Base-by-base conservation (phyloP, 768 basidiomycete species). In the Leccinum uliginosum region DNA sequence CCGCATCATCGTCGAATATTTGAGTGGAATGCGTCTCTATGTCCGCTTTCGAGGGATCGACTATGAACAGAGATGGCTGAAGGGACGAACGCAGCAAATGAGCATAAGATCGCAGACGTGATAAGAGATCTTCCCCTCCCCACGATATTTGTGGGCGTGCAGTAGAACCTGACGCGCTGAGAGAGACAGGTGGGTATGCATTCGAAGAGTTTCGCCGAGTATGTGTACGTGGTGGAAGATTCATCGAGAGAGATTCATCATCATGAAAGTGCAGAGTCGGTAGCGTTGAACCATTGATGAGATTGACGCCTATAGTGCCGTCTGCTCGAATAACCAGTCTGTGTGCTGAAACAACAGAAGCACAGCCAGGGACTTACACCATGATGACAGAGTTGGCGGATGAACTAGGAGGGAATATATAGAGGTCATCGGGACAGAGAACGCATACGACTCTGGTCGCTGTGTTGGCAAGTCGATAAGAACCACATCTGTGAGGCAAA, bases 221-320 rank as follows among this genome's bases (percentile, higher is more conserved):
- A 65, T 65, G 79, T 30, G 53, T 12, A 65, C 56, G 84, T 61
- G 67, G 67, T 11, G 71, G 66, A 52, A 83, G 71, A 3, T 82
- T 82, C 68, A 85, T 84, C 4, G 93, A 94, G 30, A 83, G 83
- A 0, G 93, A 95, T 71, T 98, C 95, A 64, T 98, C 95, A 67
- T 98, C 97, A 71, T 98, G 97, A 72, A 98, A 98, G 72, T 94
- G 85, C 3, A 99, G 81, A 1, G 90, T 92, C 0, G 94, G 92
- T 0, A 97, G 79, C 1, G 93, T 91, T 50, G 87, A 83, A 29
- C 89, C 88, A 62, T 85, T 90, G 61, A 87, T 90, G 56, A 93
- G 85, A 70, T 96, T 96, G 58, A 98, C 83, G 38, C 86, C 90
- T 59, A 95, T 82, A 19, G 89, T 89, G 6, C 94, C 94, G 67